A percentile compares a stretch with the other conserved stretches of the same genome.
These are phyloP conservation scores for Magnaporthales sp. DNA, from an alignment of 2,329 filamentous ascomycete species.

Conservation along the genomic window DNA sequence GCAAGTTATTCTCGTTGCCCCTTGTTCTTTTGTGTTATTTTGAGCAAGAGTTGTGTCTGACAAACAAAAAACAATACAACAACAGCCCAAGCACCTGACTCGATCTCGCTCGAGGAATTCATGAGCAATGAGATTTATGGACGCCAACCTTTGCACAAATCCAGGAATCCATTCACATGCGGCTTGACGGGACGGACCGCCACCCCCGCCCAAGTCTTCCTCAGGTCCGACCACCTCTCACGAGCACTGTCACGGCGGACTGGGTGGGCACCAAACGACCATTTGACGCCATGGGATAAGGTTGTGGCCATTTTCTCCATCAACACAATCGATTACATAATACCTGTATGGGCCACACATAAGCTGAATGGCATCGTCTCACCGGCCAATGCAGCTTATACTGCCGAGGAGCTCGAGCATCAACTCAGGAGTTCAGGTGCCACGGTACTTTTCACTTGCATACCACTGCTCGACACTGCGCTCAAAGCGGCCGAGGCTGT, in stretches of 20 bases:
- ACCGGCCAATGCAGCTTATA: constrained; percentile 64
- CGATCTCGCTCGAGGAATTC: constrained; percentile 67
- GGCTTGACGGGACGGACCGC: constrained; percentile 14
- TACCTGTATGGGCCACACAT: constrained; percentile 43
- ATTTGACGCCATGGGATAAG: constrained; percentile 69
- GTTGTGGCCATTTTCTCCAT: constrained; percentile 62
- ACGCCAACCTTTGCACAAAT: constrained; percentile 51
- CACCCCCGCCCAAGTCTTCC: constrained; percentile 7
- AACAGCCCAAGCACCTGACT: too few relatives aligned
- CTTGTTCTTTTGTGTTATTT: too few relatives aligned
- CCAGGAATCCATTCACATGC: constrained; percentile 24
- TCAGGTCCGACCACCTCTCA: constrained; percentile 11
- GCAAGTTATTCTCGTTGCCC: too few relatives aligned
- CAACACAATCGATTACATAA: constrained; percentile 63
- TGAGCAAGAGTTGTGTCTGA: too few relatives aligned
- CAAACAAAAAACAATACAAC: too few relatives aligned
- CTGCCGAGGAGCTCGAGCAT: constrained; percentile 53
- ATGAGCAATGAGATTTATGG: constrained; percentile 66
- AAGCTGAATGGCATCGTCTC: constrained; percentile 52
- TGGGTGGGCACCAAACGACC: constrained; percentile 58
- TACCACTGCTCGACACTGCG: constrained; percentile 51
- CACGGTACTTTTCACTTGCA: constrained; percentile 61
- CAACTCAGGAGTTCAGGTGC: constrained; percentile 58
- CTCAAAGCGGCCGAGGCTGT: constrained; percentile 52
- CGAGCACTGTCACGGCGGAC: constrained; percentile 56